Conservation (phyloP, 805 yeast genomes). For the Lipomyces mesembrius region DNA sequence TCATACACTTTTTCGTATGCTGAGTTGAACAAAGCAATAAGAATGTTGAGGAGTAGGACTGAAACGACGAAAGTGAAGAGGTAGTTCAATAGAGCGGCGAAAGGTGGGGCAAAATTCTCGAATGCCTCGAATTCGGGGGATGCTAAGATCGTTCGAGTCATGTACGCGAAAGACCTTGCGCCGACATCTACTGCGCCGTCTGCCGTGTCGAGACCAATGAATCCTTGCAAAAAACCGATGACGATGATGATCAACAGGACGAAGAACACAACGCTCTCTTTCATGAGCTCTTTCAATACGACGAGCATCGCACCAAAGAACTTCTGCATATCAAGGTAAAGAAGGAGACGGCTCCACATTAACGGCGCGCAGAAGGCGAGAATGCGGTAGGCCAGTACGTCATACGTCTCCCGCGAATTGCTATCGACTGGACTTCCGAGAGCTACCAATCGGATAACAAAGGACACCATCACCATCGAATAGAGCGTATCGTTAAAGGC, state of each 20-base stretch:
- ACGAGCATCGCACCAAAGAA: constrained; percentile 91
- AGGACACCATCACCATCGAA: constrained; percentile 56
- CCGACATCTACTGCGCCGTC: constrained; percentile 85
- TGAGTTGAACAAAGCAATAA: constrained; percentile 82
- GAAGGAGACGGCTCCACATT: constrained; percentile 79
- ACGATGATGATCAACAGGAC: constrained; percentile 71
- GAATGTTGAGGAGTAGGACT: constrained; percentile 71
- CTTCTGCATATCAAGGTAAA: constrained; percentile 75
- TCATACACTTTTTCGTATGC: constrained; percentile 81
- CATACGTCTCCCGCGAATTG: constrained; percentile 44
- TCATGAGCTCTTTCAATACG: constrained; percentile 82
- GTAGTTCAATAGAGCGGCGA: constrained; percentile 79
- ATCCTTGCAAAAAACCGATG: constrained; percentile 83
- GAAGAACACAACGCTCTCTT: constrained; percentile 82
- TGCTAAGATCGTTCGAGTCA: constrained; percentile 74
- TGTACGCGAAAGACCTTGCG: constrained; percentile 60
- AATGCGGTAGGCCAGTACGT: constrained; percentile 65
- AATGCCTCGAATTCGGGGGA: constrained; percentile 74
- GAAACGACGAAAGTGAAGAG: constrained; percentile 74
- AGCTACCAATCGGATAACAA: constrained; percentile 59
- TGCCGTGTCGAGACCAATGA: constrained; percentile 82
- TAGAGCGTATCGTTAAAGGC: constrained; percentile 77
- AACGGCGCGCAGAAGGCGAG: constrained; percentile 83
- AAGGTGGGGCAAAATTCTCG: constrained; percentile 77
- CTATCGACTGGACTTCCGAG: constrained; percentile 33